Percentiles rank a stretch among this genome's conserved stretches.
Conservation (phyloP, 2,329 filamentous ascomycete genomes). For the Helotiales sp. region DNA sequence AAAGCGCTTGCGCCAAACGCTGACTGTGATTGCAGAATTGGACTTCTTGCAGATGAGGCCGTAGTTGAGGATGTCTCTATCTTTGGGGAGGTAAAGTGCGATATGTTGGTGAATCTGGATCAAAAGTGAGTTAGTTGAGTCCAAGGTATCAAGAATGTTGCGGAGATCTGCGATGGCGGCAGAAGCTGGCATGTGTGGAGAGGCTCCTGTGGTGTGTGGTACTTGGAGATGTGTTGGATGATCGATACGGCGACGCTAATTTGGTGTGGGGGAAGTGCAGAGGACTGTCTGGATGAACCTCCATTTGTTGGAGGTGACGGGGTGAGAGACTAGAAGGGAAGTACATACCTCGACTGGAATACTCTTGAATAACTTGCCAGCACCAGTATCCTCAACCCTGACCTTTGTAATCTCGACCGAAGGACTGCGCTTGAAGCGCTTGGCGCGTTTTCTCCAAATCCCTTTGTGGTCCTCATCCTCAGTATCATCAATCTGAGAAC, state of each 20-base stretch:
- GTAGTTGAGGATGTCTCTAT: constrained; percentile 51
- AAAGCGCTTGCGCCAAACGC: constrained; percentile 55
- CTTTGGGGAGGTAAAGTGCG: constrained; percentile 37
- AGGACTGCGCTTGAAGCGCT: neutral
- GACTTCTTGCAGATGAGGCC: constrained; percentile 47
- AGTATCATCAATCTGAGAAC: neutral
- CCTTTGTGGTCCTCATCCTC: constrained; percentile 4
- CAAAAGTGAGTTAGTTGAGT: constrained; percentile 9
- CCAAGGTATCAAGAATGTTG: neutral
- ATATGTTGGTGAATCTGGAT: constrained; percentile 42
- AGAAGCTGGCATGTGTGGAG: too few species aligned
- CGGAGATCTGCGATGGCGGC: neutral
- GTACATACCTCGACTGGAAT: constrained; percentile 27
- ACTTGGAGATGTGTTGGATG: neutral
- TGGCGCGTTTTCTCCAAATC: neutral
- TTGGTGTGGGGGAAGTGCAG: neutral
- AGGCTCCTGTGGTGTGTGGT: too few species aligned
- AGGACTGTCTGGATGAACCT: neutral
- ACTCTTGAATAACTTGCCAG: constrained; percentile 20
- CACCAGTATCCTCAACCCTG: neutral
- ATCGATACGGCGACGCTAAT: too few species aligned
- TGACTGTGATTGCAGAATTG: constrained; percentile 45
- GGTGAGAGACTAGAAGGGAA: neutral
- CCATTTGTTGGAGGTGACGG: neutral
- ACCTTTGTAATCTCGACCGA: neutral